These are phyloP conservation scores for Solanum hybrid DNA, from an alignment of 305 asterid genomes.

Conservation along the genomic window DNA sequence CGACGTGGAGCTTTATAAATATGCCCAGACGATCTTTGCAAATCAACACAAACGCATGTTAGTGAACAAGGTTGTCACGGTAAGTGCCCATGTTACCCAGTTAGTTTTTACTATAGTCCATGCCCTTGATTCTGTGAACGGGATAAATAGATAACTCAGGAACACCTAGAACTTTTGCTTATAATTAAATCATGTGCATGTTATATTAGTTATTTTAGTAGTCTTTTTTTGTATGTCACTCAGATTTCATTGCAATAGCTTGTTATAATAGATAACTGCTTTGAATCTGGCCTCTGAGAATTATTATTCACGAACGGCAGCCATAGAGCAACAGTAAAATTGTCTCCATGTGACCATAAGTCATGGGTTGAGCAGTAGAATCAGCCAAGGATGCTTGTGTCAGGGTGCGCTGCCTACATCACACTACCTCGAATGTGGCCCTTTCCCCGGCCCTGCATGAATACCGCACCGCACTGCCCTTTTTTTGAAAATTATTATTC, in stretches of 20 bases:
- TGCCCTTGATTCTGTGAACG: neutral
- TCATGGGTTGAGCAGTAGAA: neutral
- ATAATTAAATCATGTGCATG: neutral
- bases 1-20: constrained; percentile 66
- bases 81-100: constrained; percentile 25
- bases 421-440: neutral
- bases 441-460: neutral
- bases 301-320: neutral
- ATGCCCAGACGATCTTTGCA: constrained; percentile 53
- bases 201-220: neutral
- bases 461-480: neutral
- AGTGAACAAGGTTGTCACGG: constrained; percentile 24
- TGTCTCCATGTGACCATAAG: neutral
- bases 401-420: neutral
- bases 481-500: too few relatives aligned
- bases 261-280: neutral
- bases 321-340: neutral
- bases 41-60: constrained; percentile 40
- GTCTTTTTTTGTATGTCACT: neutral
- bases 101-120: neutral
- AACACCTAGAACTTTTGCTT: neutral
- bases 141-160: neutral
- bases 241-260: neutral
- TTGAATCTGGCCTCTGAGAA: neutral
- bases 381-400: neutral